Conservation (phyloP, 345 rosid genomes). For the Isatis tinctoria region DNA sequence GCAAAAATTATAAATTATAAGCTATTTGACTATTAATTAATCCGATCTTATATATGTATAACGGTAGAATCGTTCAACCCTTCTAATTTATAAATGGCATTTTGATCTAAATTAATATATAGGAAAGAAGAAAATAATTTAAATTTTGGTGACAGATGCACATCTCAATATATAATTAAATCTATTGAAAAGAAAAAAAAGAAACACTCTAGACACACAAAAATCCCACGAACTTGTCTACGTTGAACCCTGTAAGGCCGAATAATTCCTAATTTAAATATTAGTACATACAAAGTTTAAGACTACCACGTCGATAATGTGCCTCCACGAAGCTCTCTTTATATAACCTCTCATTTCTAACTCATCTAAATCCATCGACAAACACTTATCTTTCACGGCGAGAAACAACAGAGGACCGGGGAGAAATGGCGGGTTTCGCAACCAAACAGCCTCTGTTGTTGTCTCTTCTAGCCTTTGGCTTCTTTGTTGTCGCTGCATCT, state of each 20-base stretch:
- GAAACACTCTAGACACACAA: neutral
- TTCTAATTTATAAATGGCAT: neutral
- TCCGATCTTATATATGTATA: neutral
- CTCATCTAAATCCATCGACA: constrained; percentile 8
- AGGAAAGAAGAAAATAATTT: neutral
- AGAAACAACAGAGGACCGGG: constrained; percentile 2
- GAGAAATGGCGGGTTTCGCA: constrained; percentile 6
- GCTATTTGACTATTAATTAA: neutral
- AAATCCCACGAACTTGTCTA: constrained; percentile 2
- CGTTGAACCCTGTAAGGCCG: constrained; percentile 19
- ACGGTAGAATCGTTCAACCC: neutral
- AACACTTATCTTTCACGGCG: constrained; percentile 5
- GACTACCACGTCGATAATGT: constrained; percentile 33
- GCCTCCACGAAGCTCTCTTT: constrained; percentile 33
- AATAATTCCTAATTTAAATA: constrained; percentile 14
- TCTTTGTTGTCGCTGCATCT: constrained; percentile 19
- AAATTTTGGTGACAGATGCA: neutral
- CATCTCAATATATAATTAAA: neutral
- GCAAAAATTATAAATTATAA: neutral
- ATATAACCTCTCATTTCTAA: neutral
- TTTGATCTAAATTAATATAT: neutral
- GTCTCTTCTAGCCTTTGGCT: constrained; percentile 20
- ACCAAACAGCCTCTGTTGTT: constrained; percentile 21
- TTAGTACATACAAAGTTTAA: constrained; percentile 16
- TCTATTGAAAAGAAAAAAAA: neutral